These are phyloP conservation scores for Boletus rufocinnamomeus DNA, from an alignment of 768 basidiomycete genomes.

Conservation along the genomic window DNA sequence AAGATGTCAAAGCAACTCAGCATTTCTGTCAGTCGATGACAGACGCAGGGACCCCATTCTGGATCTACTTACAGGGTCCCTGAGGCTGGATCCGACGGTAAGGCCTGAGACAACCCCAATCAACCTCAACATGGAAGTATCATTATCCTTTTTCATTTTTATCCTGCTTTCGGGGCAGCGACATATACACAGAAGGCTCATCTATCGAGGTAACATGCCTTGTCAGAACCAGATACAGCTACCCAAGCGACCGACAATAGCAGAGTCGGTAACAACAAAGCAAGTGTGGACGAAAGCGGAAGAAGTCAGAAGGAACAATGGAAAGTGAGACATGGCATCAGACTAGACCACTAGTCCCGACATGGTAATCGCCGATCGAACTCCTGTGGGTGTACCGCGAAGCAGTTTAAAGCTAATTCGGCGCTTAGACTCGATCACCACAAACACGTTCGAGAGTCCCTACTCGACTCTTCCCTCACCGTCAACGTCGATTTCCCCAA, in stretches of 20 bases:
- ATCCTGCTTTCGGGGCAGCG: not conserved
- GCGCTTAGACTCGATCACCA: not conserved
- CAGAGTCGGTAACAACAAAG: not conserved
- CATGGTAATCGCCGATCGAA: not conserved
- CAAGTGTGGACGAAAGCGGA: not conserved
- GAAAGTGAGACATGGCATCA: not conserved
- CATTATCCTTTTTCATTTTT: not conserved
- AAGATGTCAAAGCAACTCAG: constrained; percentile 18
- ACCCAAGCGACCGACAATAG: constrained; percentile 2
- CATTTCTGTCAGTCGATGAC: constrained; percentile 1
- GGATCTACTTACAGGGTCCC: not conserved
- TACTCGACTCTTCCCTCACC: not conserved
- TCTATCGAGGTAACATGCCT: not conserved
- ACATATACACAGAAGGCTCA: no score
- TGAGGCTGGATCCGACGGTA: not conserved
- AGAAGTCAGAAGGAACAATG: not conserved
- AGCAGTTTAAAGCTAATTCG: not conserved
- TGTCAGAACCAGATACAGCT: not conserved
- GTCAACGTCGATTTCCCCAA: not conserved
- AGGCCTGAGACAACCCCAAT: not conserved
- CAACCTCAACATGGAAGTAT: not conserved
- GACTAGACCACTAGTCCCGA: not conserved
- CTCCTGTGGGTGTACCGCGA: not conserved
- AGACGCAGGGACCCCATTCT: not conserved
- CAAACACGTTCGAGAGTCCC: not conserved